Percentiles rank a stretch among this genome's conserved stretches.
Evolutionary conservation across 495 filamentous ascomycete species (phyloP).

Genomic region (Alectoria sarmentosa): DNA sequence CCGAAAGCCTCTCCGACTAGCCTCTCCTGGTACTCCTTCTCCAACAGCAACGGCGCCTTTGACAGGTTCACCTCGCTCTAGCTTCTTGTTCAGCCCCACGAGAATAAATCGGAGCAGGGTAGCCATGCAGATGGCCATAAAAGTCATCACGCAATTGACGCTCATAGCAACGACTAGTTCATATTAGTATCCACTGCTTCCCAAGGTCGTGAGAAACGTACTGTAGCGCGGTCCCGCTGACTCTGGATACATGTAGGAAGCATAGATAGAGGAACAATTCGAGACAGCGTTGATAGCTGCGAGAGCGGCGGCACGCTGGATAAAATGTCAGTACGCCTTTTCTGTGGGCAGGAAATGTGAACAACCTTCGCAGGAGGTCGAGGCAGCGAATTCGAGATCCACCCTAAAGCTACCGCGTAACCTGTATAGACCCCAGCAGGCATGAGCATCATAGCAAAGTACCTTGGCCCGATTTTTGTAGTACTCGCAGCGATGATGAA

Average conservation of each 20-base stretch:
- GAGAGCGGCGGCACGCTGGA: slow-evolving; percentile 63
- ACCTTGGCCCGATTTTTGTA: slow-evolving; percentile 55
- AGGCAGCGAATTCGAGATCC: slow-evolving; percentile 74
- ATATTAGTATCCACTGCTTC: neutral
- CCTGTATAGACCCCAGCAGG: slow-evolving; percentile 45
- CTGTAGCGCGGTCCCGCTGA: slow-evolving; percentile 39
- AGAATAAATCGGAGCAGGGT: slow-evolving; percentile 59
- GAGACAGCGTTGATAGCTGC: slow-evolving; percentile 76
- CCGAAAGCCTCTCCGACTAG: slow-evolving; percentile 54
- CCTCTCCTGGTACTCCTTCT: slow-evolving; percentile 44
- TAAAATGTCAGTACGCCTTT: neutral
- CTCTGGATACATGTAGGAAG: slow-evolving; percentile 64
- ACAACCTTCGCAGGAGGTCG: slow-evolving; percentile 66
- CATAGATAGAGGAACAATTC: slow-evolving; percentile 68
- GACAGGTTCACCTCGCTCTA: slow-evolving; percentile 48
- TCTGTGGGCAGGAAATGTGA: neutral
- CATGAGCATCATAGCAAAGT: slow-evolving; percentile 84
- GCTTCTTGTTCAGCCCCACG: slow-evolving; percentile 61
- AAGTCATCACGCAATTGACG: slow-evolving; percentile 63
- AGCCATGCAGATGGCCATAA: slow-evolving; percentile 59
- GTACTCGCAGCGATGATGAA: slow-evolving; percentile 74
- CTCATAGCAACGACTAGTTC: slow-evolving; percentile 56
- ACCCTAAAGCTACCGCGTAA: slow-evolving; percentile 67
- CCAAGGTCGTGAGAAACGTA: slow-evolving; percentile 25
- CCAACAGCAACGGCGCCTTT: slow-evolving; percentile 34